Evolutionary conservation across 2,329 filamentous ascomycete species (phyloP), one percentile per base, ranked within the genome.

Genomic region (Polytolypa hystricis): DNA sequence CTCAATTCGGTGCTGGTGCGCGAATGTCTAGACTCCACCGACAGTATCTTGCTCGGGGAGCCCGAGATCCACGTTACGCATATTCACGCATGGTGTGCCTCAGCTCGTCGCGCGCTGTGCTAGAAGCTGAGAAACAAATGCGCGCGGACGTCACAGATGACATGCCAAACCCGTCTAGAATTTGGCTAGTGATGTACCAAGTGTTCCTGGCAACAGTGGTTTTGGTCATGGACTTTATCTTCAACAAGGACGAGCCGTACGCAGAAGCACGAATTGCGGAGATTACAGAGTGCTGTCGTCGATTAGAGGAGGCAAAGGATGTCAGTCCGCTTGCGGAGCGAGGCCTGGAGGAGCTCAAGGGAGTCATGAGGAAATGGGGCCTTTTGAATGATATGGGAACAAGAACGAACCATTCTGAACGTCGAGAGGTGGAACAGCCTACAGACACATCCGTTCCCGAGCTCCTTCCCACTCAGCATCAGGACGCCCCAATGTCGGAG

Each of bases 131-230:
- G 35, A 47, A 51, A 15, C 9, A 15, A 16, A 18, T 33, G 20
- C 14, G 25, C 27, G 14, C 20, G 10, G 29, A 31, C 8, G 15
- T 19, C 2, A 15, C 16, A n/a, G n/a, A 25, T 17, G 48, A 54
- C 12, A 46, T 36, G 3, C 51, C 47, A 5, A 50, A 48, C 11
- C 53, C 48, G 25, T 53, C 48, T 2, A 46, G 46, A 2, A 47
- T 53, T 10, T 59, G 56, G 52, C 46, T 51, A 2, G 48, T 60
- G 4, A 53, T 58, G 44, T 55, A 64, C 38, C 58, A 62, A 30
- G 52, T 64, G 0, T 64, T 63, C 37, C 54, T 63, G 47, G 60
- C 60, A 2, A 55, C 56, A 1, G 56, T 58, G 1, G 56, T 60
- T 4, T 36, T 64, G 8, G 41, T 62, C 4, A 58, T 63, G 40